Conservation (phyloP, 2,329 filamentous ascomycete species). For the Colletotrichum costaricense region DNA sequence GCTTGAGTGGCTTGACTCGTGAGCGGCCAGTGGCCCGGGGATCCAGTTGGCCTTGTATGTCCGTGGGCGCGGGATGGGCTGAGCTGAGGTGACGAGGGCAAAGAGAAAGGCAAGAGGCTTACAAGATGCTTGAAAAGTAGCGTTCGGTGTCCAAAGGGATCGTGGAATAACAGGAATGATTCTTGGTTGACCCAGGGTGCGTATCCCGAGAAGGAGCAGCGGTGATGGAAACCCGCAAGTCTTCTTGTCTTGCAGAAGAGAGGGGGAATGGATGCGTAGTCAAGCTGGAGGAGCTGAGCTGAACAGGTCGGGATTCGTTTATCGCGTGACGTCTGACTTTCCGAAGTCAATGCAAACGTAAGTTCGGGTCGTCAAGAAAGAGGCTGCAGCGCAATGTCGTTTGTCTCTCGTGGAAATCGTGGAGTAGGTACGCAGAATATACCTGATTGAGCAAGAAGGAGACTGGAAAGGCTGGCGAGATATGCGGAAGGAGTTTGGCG, state of each 20-base stretch:
- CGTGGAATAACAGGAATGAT: not conserved
- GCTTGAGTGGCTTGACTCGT: constrained; percentile 19
- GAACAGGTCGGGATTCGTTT: not conserved
- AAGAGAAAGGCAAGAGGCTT: constrained; percentile 13
- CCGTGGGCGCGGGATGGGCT: constrained; percentile 23
- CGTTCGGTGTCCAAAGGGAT: not conserved
- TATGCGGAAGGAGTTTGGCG: not conserved
- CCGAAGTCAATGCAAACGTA: not conserved
- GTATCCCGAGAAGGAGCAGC: not conserved
- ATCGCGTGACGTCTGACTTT: constrained; percentile 3
- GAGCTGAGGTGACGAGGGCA: constrained; percentile 13
- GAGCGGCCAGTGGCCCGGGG: constrained; percentile 20
- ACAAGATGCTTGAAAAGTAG: not conserved
- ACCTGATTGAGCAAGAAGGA: not conserved
- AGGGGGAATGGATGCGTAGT: not conserved
- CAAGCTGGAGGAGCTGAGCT: not conserved
- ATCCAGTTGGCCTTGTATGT: constrained; percentile 4
- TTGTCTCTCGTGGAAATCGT: not conserved
- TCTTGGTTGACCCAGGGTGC: not conserved
- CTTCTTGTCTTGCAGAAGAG: constrained; percentile 1
- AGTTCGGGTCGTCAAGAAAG: not conserved
- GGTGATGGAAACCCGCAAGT: constrained; percentile 7
- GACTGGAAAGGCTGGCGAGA: not conserved
- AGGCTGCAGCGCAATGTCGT: not conserved
- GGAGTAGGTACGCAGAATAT: not conserved